Evolutionary conservation across 108 stramenopile species (phyloP), one percentile per base, ranked within the genome.

Genomic region (Cyclostephanos tholiformis): DNA sequence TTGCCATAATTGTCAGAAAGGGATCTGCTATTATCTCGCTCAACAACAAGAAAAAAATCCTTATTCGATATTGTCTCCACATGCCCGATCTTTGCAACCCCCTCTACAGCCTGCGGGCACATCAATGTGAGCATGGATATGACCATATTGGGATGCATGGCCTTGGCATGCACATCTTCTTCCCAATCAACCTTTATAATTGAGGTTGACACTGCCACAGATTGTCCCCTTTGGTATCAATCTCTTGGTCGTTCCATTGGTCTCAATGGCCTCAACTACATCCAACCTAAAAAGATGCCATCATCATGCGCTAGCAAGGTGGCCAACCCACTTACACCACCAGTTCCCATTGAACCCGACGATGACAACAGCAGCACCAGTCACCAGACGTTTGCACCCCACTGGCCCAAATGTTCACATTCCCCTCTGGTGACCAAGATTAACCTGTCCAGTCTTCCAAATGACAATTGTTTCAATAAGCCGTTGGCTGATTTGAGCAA

Each of bases 31-130:
- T 56, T 6, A 39, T 68, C 29, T 23, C 23, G 0, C 51, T 76
- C n/a, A n/a, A n/a, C 23, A 69, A 69, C 19, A 55, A 55, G 2
- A 55, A 69, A 23, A 44, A 57, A 0, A 14, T 76, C 14, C 20
- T 62, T 12, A 36, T 69, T 0, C 62, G 63, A 16, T 44, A 76
- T 23, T 49, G 13, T 16, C 68, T 76, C 39, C 68, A 69, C n/a
- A 44, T 76, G 30, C 76, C 76, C 0, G 67, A 39, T 0, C 53
- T 69, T 4, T 19, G 60, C 3, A 38, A 20, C 17, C 59, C 68
- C 2, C 62, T 69, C 5, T 65, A 76, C 50, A 69, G 67, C 6
- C 67, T 41, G 11, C 38, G 43, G 0, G 2, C 43, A 27, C 41
- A 64, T 51, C 50, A 13, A 10, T 10, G 41, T 12, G 11, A 41